These are phyloP conservation scores for Hyphopichia khmerensis DNA, from an alignment of 1,139 yeast species.

Conservation along the genomic window DNA sequence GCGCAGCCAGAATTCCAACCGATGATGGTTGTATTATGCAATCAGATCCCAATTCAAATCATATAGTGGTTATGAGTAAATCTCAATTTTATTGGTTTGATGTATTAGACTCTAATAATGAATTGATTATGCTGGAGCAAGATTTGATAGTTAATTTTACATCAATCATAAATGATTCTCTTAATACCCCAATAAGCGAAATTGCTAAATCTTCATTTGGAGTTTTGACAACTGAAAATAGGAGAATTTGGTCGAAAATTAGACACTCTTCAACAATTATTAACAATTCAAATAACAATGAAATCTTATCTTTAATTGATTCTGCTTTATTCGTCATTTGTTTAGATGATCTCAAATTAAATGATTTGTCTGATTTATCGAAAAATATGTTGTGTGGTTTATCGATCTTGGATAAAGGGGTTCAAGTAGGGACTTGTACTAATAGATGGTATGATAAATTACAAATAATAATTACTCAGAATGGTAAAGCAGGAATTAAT, in stretches of 20 bases:
- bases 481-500: conserved; percentile 91
- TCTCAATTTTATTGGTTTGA: conserved; percentile 95
- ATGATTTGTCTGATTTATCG: conserved; percentile 65
- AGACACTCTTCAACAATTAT: conserved; percentile 50
- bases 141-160: conserved; percentile 75
- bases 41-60: conserved; percentile 71
- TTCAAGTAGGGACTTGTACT: conserved; percentile 91
- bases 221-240: conserved; percentile 82
- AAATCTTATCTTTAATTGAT: conserved; percentile 73
- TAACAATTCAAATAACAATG: conserved; percentile 53
- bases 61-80: conserved; percentile 78
- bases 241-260: conserved; percentile 80
- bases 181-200: conserved; percentile 57
- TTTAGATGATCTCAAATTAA: conserved; percentile 72
- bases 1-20: conserved; percentile 83
- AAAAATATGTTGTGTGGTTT: conserved; percentile 87
- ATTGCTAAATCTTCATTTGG: conserved; percentile 85
- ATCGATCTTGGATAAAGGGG: conserved; percentile 75
- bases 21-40: conserved; percentile 80
- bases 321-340: conserved; percentile 80
- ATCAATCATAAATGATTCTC: conserved; percentile 72
- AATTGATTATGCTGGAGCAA: conserved; percentile 67
- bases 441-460: conserved; percentile 94
- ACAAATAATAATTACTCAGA: conserved; percentile 84
- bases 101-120: conserved; percentile 71